Percentiles rank a stretch among this genome's conserved stretches.
These are phyloP conservation scores for Mortierella claussenii DNA, from an alignment of 192 early-diverging fungal species.

Conservation along the genomic window DNA sequence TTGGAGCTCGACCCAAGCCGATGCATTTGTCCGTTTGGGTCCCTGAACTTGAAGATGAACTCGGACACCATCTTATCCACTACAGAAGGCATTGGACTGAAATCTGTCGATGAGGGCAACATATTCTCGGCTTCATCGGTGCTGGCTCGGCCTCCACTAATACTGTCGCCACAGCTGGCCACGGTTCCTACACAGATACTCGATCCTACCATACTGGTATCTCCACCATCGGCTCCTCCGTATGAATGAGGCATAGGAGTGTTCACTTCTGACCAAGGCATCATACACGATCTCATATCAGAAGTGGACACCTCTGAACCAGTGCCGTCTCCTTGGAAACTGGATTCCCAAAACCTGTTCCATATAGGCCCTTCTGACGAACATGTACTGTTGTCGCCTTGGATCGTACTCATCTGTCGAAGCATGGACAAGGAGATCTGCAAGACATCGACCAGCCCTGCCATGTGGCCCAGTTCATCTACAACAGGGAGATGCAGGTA, in stretches of 20 bases:
- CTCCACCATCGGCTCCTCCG: too few species aligned
- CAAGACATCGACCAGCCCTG: constrained; percentile 81
- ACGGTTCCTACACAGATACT: constrained; percentile 1
- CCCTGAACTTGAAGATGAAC: constrained; percentile 71
- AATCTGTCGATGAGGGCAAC: constrained; percentile 28
- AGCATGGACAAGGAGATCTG: constrained; percentile 78
- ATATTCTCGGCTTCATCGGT: constrained; percentile 25
- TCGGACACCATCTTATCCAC: constrained; percentile 34
- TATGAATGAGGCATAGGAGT: too few species aligned
- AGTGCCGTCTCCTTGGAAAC: constrained; percentile 47
- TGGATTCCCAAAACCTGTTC: constrained; percentile 60
- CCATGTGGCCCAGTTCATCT: constrained; percentile 65
- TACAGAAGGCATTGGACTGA: too few species aligned
- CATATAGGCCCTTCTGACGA: constrained; percentile 55
- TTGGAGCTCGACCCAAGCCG: constrained; percentile 62
- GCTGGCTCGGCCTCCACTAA: background rate
- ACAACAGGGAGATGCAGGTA: constrained; percentile 84
- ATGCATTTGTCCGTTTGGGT: constrained; percentile 70
- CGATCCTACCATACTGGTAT: constrained; percentile 37
- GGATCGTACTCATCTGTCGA: constrained; percentile 73
- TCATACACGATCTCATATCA: constrained; percentile 27
- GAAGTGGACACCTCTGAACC: constrained; percentile 53
- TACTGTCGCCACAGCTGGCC: background rate
- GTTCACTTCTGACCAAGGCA: constrained; percentile 13
- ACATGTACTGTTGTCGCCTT: constrained; percentile 15